Evolutionary conservation across 1,284 basidiomycete genomes (phyloP).

Genomic region (Crocinoboletus sp.): DNA sequence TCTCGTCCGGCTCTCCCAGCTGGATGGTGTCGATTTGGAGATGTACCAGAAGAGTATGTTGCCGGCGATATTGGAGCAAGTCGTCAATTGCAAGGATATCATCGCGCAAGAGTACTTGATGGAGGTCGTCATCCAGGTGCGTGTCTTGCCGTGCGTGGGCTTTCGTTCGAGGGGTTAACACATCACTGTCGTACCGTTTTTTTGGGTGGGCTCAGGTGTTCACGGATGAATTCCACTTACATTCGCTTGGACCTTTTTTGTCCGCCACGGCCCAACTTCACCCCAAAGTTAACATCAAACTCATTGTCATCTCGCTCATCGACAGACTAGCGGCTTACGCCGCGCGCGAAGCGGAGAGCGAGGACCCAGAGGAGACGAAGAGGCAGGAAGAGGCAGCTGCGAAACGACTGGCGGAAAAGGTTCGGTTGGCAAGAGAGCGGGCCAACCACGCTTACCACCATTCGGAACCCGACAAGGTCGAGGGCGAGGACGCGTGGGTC

Average conservation of each 20-base stretch:
- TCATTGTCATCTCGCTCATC: slow-evolving; percentile 93
- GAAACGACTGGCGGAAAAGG: slow-evolving; percentile 77
- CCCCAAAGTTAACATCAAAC: slow-evolving; percentile 95
- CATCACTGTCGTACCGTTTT: background rate
- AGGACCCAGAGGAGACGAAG: slow-evolving; percentile 90
- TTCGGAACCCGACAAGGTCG: slow-evolving; percentile 4
- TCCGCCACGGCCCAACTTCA: slow-evolving; percentile 92
- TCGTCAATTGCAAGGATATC: slow-evolving; percentile 95
- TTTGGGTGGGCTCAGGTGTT: slow-evolving; percentile 69
- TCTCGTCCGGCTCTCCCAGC: slow-evolving; percentile 86
- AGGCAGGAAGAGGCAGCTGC: slow-evolving; percentile 89
- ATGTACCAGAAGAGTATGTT: slow-evolving; percentile 85
- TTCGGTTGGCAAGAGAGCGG: slow-evolving; percentile 56
- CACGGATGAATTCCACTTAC: slow-evolving; percentile 94
- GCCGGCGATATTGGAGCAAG: slow-evolving; percentile 89
- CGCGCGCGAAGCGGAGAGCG: slow-evolving; percentile 89
- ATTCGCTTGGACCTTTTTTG: slow-evolving; percentile 89
- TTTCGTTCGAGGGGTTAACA: background rate
- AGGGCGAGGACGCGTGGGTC: slow-evolving; percentile 34
- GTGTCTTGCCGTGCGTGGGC: slow-evolving; percentile 13
- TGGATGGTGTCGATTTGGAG: slow-evolving; percentile 90
- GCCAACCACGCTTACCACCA: slow-evolving; percentile 41
- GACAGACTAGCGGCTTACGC: slow-evolving; percentile 94
- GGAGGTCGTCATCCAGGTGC: slow-evolving; percentile 95
- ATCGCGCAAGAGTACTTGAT: slow-evolving; percentile 98